These are phyloP conservation scores for Colletotrichum chrysophilum DNA, from an alignment of 2,329 filamentous ascomycete species.

Conservation along the genomic window DNA sequence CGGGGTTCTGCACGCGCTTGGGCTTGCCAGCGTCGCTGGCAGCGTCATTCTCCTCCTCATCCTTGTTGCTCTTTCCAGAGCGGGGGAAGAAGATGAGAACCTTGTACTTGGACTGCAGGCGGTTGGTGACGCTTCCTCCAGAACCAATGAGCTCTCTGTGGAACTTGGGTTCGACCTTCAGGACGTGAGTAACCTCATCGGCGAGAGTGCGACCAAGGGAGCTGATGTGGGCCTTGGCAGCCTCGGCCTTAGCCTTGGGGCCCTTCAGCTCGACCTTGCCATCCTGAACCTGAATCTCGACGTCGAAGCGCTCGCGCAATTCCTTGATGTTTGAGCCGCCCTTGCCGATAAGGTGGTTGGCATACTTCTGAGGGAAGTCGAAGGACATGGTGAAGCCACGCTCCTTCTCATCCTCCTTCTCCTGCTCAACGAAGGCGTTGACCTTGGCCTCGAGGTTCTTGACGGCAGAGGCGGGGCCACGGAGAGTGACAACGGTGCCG, in stretches of 20 bases:
- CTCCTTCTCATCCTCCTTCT: slow-evolving; percentile 92
- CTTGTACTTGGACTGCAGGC: slow-evolving; percentile 89
- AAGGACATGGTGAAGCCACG: slow-evolving; percentile 86
- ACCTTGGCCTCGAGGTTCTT: slow-evolving; percentile 76
- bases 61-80: slow-evolving; percentile 65
- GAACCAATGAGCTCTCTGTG: slow-evolving; percentile 93
- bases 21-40: slow-evolving; percentile 70
- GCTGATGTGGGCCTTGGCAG: slow-evolving; percentile 81
- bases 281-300: slow-evolving; percentile 87
- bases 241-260: slow-evolving; percentile 91
- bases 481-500: slow-evolving; percentile 71
- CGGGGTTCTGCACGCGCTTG: slow-evolving; percentile 75
- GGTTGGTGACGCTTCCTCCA: slow-evolving; percentile 86
- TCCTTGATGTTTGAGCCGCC: slow-evolving; percentile 71
- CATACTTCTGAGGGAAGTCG: slow-evolving; percentile 93
- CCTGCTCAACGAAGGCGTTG: slow-evolving; percentile 80
- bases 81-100: slow-evolving; percentile 95
- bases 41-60: slow-evolving; percentile 75
- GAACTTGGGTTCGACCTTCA: slow-evolving; percentile 93
- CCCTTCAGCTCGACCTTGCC: slow-evolving; percentile 96
- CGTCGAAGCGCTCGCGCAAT: slow-evolving; percentile 70
- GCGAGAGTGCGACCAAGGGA: slow-evolving; percentile 82
- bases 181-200: slow-evolving; percentile 84
- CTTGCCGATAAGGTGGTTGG: slow-evolving; percentile 81
- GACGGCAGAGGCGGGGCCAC: slow-evolving; percentile 77